Base-by-base conservation (phyloP, 2,329 filamentous ascomycete species). In the Graphilbum sp. region DNA sequence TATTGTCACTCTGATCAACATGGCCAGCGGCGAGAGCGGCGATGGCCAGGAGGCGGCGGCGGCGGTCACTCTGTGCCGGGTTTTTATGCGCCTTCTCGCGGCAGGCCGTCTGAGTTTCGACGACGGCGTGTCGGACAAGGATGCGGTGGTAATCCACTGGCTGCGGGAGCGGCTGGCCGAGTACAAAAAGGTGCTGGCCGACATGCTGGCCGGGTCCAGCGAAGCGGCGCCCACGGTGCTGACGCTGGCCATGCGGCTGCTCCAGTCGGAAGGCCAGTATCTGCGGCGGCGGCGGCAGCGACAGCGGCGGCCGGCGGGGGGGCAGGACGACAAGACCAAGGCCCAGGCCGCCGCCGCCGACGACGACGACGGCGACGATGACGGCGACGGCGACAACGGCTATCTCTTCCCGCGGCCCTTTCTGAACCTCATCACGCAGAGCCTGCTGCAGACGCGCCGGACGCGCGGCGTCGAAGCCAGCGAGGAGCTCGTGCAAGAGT, bases 71-170 rank as follows among this genome's bases (percentile, higher is more conserved):
- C 66, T 95, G 35, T 94, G 86, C 56, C 73, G 87, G 48, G 75
- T 92, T 27, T 95, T 95, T 54, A 73, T 86, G 52, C 74, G 83
- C 43, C 63, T 96, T 41, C 70, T 92, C 44, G 79, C 79, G 2
- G 71, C 75, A 32, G 85, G 86, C 34, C 71, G 68, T 43, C 61
- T 96, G 51, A 64, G 68, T 18, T 72, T 73, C 54, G 74, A 69
- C 49, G 76, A 73, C 49, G 69, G 65, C 19, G 66, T 72, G 39
- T 72, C 74, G 11, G 79, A 86, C 44, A 81, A 83, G 49, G 84
- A 94, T 44, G 59, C 63, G 7, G 72, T 83, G 11, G 74, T 94
- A 40, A 68, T 79, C 1, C 66, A 71, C 39, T 94, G 87, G 86
- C 62, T 96, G 45, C 81, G 74, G 52, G 78, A 79, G 45, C 69